Evolutionary conservation across 495 filamentous ascomycete species (phyloP).

Genomic region (Neohortaea acidophila): DNA sequence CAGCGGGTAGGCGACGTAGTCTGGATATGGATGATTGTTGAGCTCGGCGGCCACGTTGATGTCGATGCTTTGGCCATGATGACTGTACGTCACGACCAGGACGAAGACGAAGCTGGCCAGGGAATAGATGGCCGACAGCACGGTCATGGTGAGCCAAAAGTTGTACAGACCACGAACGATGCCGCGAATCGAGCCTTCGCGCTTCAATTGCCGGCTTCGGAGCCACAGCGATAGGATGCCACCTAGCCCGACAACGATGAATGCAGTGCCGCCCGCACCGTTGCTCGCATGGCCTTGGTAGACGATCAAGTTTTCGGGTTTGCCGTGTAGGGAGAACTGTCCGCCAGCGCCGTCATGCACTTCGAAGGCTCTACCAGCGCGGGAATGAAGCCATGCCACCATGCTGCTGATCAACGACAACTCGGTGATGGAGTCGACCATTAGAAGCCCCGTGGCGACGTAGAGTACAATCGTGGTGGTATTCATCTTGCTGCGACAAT

Average conservation of each 20-base stretch:
- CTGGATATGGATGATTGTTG: constrained; percentile 9
- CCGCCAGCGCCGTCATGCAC: neutral
- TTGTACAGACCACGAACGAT: constrained; percentile 7
- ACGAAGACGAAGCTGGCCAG: constrained; percentile 8
- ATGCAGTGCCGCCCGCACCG: constrained; percentile 13
- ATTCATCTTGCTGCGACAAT: too few relatives aligned
- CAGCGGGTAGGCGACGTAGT: constrained; percentile 29
- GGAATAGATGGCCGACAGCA: constrained; percentile 4
- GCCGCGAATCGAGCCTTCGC: neutral
- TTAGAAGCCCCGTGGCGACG: constrained; percentile 4
- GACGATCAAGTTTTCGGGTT: constrained; percentile 8
- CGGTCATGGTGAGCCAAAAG: constrained; percentile 8
- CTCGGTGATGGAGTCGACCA: constrained; percentile 8
- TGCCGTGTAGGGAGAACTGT: constrained; percentile 13
- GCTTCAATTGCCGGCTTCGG: constrained; percentile 6
- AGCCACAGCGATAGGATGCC: constrained; percentile 9
- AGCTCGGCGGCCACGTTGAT: constrained; percentile 4
- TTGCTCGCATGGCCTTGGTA: constrained; percentile 16
- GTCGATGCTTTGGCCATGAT: constrained; percentile 10
- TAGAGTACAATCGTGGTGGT: constrained; percentile 2
- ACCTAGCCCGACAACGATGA: constrained; percentile 11
- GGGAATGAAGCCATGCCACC: constrained; percentile 11
- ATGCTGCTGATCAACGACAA: constrained; percentile 5
- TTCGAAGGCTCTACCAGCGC: neutral
- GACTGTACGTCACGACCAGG: constrained; percentile 5